These are phyloP conservation scores for Heliosperma pusillum DNA, from an alignment of 148 eudicot species.

Conservation along the genomic window DNA sequence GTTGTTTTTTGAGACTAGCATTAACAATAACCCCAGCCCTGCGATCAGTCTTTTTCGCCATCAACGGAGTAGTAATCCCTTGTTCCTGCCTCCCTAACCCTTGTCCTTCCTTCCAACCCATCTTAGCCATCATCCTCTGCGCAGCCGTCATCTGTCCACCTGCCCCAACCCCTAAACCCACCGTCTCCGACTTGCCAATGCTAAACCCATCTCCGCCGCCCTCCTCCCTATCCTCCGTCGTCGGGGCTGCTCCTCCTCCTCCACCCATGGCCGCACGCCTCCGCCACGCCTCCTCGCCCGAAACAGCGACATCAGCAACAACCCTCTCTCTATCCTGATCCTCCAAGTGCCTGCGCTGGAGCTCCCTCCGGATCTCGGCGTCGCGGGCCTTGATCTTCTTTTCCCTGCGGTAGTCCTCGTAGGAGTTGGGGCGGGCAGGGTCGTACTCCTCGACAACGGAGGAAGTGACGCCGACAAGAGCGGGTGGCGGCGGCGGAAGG, in stretches of 20 bases:
- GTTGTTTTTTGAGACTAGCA: conserved; percentile 52
- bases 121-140: conserved; percentile 97
- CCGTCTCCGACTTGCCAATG: conserved; percentile 81
- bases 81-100: conserved; percentile 92
- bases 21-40: conserved; percentile 91
- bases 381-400: conserved; percentile 57
- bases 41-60: conserved; percentile 88
- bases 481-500: conserved; percentile 28
- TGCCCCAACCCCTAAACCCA: conserved; percentile 83
- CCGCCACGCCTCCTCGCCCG: conserved; percentile 93
- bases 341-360: conserved; percentile 7
- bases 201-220: conserved; percentile 48
- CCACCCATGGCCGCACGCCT: conserved; percentile 67
- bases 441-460: conserved; percentile 80
- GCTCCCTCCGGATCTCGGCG: conserved; percentile 44
- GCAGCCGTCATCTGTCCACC: conserved; percentile 98
- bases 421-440: conserved; percentile 79
- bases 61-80: conserved; percentile 87
- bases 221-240: conserved; percentile 23
- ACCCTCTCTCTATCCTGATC: conserved; percentile 27
- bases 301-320: conserved; percentile 29
- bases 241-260: conserved; percentile 1
- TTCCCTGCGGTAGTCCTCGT: conserved; percentile 80
- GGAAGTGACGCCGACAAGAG: conserved; percentile 62
- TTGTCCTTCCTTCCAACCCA: conserved; percentile 98